A percentile compares a stretch with the other conserved stretches of the same genome.
Conservation (phyloP, 306 rosid species). For the Calophaca sinica region DNA sequence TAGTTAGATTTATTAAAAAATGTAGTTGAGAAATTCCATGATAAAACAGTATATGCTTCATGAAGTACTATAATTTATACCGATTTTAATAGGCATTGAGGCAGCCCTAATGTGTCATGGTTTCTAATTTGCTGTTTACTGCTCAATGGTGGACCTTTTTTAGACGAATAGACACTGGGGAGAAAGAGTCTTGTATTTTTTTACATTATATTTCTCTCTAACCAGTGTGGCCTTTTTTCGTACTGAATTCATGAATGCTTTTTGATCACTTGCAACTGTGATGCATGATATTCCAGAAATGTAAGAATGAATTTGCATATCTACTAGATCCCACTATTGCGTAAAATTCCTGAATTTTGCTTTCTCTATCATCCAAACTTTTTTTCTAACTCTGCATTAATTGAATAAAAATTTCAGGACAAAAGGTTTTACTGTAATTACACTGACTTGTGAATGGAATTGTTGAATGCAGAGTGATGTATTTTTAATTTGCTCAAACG, state of each 20-base stretch:
- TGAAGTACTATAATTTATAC: background rate
- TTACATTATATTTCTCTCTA: conserved; percentile 5
- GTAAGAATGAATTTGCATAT: conserved; percentile 8
- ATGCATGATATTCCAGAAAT: conserved; percentile 12
- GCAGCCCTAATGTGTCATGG: no score
- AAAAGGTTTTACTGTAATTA: conserved; percentile 20
- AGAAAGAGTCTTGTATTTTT: background rate
- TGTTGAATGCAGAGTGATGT: conserved; percentile 82
- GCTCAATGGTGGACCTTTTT: background rate
- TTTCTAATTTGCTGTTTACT: no score
- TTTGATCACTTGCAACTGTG: background rate
- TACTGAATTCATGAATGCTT: background rate
- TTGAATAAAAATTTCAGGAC: conserved; percentile 25
- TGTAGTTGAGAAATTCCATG: conserved; percentile 11
- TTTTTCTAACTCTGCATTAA: background rate
- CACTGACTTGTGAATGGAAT: conserved; percentile 46
- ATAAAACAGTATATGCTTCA: background rate
- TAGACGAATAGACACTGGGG: background rate
- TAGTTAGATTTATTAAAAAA: conserved; percentile 24
- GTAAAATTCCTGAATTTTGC: conserved; percentile 19
- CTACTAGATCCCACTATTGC: conserved; percentile 13
- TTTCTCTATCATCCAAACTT: conserved; percentile 14
- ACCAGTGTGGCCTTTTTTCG: background rate
- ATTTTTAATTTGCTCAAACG: conserved; percentile 85
- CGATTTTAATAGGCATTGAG: no score